Evolutionary conservation across 2,329 filamentous ascomycete genomes (phyloP).

Genomic region (Herpotrichia juniperi): DNA sequence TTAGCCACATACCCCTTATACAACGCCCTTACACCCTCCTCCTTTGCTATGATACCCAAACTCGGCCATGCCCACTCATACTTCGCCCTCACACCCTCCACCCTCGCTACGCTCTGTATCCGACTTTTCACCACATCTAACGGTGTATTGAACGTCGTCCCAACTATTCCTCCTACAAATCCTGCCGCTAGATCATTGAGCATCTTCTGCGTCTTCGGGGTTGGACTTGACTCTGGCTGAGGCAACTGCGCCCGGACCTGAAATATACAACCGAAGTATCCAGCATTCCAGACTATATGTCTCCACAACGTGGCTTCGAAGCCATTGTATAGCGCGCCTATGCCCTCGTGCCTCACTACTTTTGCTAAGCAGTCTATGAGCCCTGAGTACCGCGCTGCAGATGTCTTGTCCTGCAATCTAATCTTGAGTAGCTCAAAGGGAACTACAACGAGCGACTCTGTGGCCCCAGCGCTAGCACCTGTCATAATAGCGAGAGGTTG

Average conservation of each 20-base stretch:
- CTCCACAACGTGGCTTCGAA: slow-evolving; percentile 40
- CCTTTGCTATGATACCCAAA: slow-evolving; percentile 29
- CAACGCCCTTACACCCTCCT: slow-evolving; percentile 33
- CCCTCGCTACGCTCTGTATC: slow-evolving; percentile 38
- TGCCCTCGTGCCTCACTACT: slow-evolving; percentile 32
- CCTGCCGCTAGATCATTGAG: slow-evolving; percentile 34
- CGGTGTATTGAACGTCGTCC: slow-evolving; percentile 38
- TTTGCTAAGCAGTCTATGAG: slow-evolving; percentile 34
- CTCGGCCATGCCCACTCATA: slow-evolving; percentile 40
- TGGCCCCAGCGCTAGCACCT: slow-evolving; percentile 35
- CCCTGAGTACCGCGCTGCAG: slow-evolving; percentile 32
- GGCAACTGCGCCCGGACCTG: slow-evolving; percentile 33
- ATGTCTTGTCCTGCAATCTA: slow-evolving; percentile 34
- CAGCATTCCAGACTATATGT: slow-evolving; percentile 40
- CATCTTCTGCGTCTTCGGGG: slow-evolving; percentile 30
- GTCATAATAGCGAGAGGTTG: slow-evolving; percentile 35
- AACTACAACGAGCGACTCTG: slow-evolving; percentile 38
- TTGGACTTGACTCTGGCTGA: slow-evolving; percentile 14
- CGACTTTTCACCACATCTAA: slow-evolving; percentile 40
- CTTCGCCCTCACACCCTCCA: slow-evolving; percentile 27
- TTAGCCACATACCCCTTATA: slow-evolving; percentile 41
- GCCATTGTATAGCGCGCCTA: slow-evolving; percentile 35
- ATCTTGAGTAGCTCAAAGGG: slow-evolving; percentile 40
- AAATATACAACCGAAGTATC: slow-evolving; percentile 41
- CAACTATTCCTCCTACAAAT: slow-evolving; percentile 36